Percentiles rank a stretch among this genome's conserved stretches.
Conservation (phyloP, 768 basidiomycete species). For the Albatrellus ellisii region DNA sequence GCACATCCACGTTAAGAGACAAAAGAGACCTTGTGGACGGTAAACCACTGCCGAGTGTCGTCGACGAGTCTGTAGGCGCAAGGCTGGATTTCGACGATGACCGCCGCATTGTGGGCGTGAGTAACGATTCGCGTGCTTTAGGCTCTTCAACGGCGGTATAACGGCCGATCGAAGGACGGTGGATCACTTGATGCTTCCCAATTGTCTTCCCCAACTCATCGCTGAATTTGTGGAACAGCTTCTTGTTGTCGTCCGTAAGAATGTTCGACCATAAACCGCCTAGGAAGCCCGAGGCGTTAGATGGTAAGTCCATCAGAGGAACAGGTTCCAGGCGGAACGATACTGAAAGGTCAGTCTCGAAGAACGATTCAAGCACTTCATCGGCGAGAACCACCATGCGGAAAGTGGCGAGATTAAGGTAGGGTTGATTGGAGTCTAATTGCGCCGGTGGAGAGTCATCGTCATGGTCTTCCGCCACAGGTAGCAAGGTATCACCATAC, state of each 20-base stretch:
- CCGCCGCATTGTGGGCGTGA: conserved; percentile 56
- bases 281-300: conserved; percentile 44
- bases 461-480: conserved; percentile 30
- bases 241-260: conserved; percentile 84
- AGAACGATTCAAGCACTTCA: conserved; percentile 93
- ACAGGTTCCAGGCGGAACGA: conserved; percentile 75
- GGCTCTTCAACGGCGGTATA: conserved; percentile 78
- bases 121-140: conserved; percentile 74
- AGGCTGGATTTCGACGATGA: conserved; percentile 45
- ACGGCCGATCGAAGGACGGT: conserved; percentile 78
- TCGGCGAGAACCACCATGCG: conserved; percentile 98
- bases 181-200: conserved; percentile 79
- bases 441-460: conserved; percentile 30
- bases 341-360: conserved; percentile 79
- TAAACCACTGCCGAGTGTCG: conserved; percentile 15
- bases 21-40: not conserved
- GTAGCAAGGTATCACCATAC: conserved; percentile 88
- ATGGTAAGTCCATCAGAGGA: conserved; percentile 52
- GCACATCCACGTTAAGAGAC: conserved; percentile 31
- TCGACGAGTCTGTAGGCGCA: conserved; percentile 18
- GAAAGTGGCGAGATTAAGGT: conserved; percentile 93
- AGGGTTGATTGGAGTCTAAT: conserved; percentile 72
- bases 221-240: conserved; percentile 84
- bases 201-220: conserved; percentile 93
- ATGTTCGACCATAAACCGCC: conserved; percentile 87